Conservation (phyloP, 345 rosid genomes). For the Cochlearia excelsa region DNA sequence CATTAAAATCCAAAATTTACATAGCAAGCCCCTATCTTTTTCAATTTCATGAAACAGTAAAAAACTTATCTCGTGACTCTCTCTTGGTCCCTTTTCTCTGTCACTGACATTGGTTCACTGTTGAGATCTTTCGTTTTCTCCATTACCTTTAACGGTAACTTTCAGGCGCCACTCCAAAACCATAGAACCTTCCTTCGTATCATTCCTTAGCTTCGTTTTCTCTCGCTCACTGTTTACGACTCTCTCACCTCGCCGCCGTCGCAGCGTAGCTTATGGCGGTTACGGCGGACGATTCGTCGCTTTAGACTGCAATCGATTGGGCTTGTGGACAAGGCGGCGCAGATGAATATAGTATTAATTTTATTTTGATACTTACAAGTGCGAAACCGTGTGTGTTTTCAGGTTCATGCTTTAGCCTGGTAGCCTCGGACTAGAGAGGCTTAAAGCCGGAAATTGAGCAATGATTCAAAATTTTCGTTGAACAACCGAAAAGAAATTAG, state of each 20-base stretch:
- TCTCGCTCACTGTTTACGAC: neutral
- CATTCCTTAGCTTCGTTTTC: conserved; percentile 15
- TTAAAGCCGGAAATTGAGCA: too few species aligned
- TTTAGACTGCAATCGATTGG: conserved; percentile 78
- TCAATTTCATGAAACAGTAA: too few species aligned
- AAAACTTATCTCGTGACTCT: neutral
- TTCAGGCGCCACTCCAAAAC: neutral
- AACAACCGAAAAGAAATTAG: too few species aligned
- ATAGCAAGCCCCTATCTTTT: too few species aligned
- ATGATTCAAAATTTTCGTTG: too few species aligned
- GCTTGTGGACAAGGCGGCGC: conserved; percentile 87
- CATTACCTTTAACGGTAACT: conserved; percentile 33
- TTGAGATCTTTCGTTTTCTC: conserved; percentile 27
- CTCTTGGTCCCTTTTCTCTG: conserved; percentile 8
- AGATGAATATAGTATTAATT: too few species aligned
- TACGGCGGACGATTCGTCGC: conserved; percentile 48
- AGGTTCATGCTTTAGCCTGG: too few species aligned
- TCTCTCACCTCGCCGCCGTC: conserved; percentile 21
- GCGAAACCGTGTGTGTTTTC: too few species aligned
- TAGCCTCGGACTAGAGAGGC: too few species aligned
- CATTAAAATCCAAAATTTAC: conserved; percentile 7
- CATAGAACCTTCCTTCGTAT: neutral
- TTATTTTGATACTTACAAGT: too few species aligned
- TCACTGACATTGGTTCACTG: conserved; percentile 12
- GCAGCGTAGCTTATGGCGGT: conserved; percentile 12